These are phyloP conservation scores for Triticum aestivum DNA, from an alignment of 176 grass and related monocot species.

Conservation along the genomic window IWGSC_CS_RefSeq_v2.1 NC_057804.1:63738463-63738962, in stretches of 20 bases:
- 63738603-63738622: constrained; percentile 59
- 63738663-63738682: constrained; percentile 81
- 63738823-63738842: constrained; percentile 71
- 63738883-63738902: constrained; percentile 76
- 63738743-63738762: constrained; percentile 81
- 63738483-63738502: constrained; percentile 84
- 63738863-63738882: constrained; percentile 59
- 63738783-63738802: constrained; percentile 81
- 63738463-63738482: constrained; percentile 85
- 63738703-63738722: constrained; percentile 61
- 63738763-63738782: constrained; percentile 74
- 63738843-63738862: constrained; percentile 55
- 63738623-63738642: constrained; percentile 70
- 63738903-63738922: constrained; percentile 61
- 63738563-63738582: constrained; percentile 87
- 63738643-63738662: constrained; percentile 68
- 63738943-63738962: constrained; percentile 59
- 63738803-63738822: constrained; percentile 74
- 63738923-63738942: constrained; percentile 62
- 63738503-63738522: constrained; percentile 78
- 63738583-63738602: constrained; percentile 89
- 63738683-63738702: constrained; percentile 94
- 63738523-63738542: constrained; percentile 69
- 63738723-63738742: constrained; percentile 67
- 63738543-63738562: constrained; percentile 61